Conservation (phyloP, 1,284 basidiomycete genomes). For the Melampsora larici-populina region DNA sequence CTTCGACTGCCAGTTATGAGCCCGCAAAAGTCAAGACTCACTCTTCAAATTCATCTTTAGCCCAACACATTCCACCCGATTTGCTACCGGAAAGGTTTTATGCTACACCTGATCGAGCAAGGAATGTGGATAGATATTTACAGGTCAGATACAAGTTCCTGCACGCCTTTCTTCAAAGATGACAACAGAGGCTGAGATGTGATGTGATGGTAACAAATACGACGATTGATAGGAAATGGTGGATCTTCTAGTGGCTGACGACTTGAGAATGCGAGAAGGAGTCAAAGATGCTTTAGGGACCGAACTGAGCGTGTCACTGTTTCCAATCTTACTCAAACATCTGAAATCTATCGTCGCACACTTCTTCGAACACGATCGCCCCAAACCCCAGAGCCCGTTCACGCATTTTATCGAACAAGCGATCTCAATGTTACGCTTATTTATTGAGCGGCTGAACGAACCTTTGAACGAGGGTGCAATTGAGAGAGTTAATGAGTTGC, state of each 20-base stretch:
- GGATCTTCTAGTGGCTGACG: constrained; percentile 65
- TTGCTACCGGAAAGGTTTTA: constrained; percentile 40
- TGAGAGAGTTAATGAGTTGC: constrained; percentile 56
- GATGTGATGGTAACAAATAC: no score
- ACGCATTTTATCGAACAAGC: constrained; percentile 69
- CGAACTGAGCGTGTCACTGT: constrained; percentile 69
- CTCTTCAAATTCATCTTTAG: constrained; percentile 14
- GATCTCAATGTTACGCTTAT: constrained; percentile 68
- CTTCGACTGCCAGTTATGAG: constrained; percentile 34
- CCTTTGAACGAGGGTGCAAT: constrained; percentile 60
- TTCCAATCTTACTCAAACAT: constrained; percentile 65
- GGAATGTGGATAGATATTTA: constrained; percentile 41
- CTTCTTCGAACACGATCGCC: constrained; percentile 45
- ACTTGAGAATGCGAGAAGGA: constrained; percentile 67
- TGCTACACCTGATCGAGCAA: constrained; percentile 37
- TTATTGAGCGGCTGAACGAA: constrained; percentile 69
- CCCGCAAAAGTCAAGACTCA: neutral
- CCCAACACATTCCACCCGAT: constrained; percentile 32
- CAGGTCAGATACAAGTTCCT: constrained; percentile 10
- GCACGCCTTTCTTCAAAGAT: no score
- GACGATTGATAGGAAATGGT: constrained; percentile 60
- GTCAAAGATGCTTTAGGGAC: constrained; percentile 74
- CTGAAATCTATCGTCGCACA: constrained; percentile 65
- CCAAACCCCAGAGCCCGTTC: constrained; percentile 53
- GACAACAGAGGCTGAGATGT: no score